Base-by-base conservation (phyloP, 441 rosid genomes). In the Bruguiera hainesii region DNA sequence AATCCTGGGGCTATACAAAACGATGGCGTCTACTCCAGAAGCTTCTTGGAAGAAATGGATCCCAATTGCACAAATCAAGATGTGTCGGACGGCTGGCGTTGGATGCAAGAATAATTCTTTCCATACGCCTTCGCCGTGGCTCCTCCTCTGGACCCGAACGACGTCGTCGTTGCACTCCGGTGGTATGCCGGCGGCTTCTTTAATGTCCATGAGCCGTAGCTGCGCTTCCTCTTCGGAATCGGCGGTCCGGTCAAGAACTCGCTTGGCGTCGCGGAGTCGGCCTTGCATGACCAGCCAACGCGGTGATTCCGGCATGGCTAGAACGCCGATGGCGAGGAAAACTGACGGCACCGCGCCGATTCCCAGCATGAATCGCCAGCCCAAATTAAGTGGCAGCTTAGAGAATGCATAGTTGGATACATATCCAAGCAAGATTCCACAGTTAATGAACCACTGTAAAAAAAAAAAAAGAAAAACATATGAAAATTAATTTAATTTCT, bases 241-340 rank as follows among this genome's bases (percentile, higher is more conserved):
- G 13, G 98, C 89, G 56, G 93, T 88, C 73, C 30, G 86, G 60
- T 83, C 78, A 6, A 92, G 91, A 28, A 92, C 95, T 60, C 61
- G 75, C 72, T 76, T 84, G 51, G 96, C 98, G 0, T 88, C 95
- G 0, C 90, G 86, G 8, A 92, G 85, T 33, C 90, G 84, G 25
- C 96, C 98, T 67, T 89, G 98, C 80, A 91, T 74, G 25, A 91
- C 89, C 13, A 91, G 82, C 98, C 96, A 91, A 57, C 98, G 86
- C 0, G 98, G 96, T 1, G 87, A 81, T 73, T 87, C 88, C 5
- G 89, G 92, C 92, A 87, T 87, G 37, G 33, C 70, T 0, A 87
- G 66, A 35, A 88, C 88, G 2, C 73, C 79, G 10, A 85, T 0
- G 0, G 80, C 91, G n/a, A 91, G 75, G 11, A 85, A 0, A 7